A percentile compares a stretch with the other conserved stretches of the same genome.
Conservation (phyloP, 2,329 filamentous ascomycete species). For the Emergomyces orientalis region DNA sequence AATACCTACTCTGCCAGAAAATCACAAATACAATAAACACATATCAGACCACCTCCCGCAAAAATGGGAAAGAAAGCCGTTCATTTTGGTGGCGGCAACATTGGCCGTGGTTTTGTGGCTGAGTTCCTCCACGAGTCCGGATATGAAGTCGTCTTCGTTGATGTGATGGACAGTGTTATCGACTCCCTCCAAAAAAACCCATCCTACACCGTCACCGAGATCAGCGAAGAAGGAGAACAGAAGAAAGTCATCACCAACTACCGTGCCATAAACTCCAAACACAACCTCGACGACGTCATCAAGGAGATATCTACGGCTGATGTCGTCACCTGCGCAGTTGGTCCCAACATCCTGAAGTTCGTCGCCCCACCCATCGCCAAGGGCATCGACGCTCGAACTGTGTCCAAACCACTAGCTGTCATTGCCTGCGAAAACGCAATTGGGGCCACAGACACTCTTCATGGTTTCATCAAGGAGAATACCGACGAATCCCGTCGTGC, state of each 20-base stretch:
- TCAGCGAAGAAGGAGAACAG: constrained; percentile 71
- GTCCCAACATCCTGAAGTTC: constrained; percentile 91
- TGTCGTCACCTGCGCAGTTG: constrained; percentile 91
- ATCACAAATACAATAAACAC: not conserved
- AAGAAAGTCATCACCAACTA: constrained; percentile 87
- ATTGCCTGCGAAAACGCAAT: constrained; percentile 99
- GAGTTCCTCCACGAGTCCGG: constrained; percentile 91
- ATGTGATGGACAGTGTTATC: constrained; percentile 80
- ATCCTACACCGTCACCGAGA: constrained; percentile 86
- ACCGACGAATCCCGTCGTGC: constrained; percentile 58
- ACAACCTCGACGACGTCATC: constrained; percentile 69
- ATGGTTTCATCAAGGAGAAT: constrained; percentile 69
- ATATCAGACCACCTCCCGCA: not conserved
- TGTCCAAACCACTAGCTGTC: constrained; percentile 62
- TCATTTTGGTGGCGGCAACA: constrained; percentile 81
- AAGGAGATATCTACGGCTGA: constrained; percentile 80
- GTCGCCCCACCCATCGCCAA: constrained; percentile 93
- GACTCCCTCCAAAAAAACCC: constrained; percentile 63
- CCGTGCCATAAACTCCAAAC: constrained; percentile 90
- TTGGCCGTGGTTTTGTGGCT: constrained; percentile 77
- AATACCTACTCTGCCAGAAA: not conserved
- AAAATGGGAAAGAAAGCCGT: constrained; percentile 53
- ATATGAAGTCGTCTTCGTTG: constrained; percentile 92
- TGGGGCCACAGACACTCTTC: constrained; percentile 81
- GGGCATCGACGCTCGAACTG: constrained; percentile 69